phyloP scores from a whole-genome alignment of 1,284 basidiomycete genomes.

The Moniliophthora roreri region DNA sequence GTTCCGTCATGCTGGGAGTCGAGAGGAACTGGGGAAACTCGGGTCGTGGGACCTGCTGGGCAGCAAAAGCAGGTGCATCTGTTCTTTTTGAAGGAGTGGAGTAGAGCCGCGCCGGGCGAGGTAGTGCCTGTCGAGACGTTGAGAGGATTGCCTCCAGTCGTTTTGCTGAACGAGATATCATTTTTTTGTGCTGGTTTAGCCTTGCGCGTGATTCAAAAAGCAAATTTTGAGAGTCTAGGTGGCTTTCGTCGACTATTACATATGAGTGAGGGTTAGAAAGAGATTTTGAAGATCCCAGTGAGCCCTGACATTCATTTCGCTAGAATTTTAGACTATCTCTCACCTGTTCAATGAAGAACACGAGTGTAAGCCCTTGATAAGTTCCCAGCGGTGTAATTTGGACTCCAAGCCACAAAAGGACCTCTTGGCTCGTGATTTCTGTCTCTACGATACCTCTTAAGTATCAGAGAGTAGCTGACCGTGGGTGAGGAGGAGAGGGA shows the following conservation, averaged over 20 bases:
- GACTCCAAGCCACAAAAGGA: no score
- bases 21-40: constrained; percentile 43
- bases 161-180: constrained; percentile 47
- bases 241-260: no score
- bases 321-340: background rate
- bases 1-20: constrained; percentile 20
- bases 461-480: no score
- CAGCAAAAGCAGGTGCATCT: constrained; percentile 52
- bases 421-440: no score
- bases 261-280: background rate
- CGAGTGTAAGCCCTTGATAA: no score
- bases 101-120: constrained; percentile 66
- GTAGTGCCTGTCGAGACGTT: constrained; percentile 66
- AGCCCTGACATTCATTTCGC: background rate
- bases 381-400: no score
- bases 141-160: constrained; percentile 60
- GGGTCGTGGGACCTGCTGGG: constrained; percentile 31
- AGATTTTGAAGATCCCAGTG: no score
- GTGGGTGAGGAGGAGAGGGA: no score
- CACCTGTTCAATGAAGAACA: no score
- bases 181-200: constrained; percentile 19
- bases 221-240: background rate
- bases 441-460: no score
- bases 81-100: constrained; percentile 56
- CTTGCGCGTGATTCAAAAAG: background rate